Percentiles rank a stretch among this genome's conserved stretches.
Evolutionary conservation across 805 yeast species (phyloP).

Genomic region (Hanseniaspora lindneri): DNA sequence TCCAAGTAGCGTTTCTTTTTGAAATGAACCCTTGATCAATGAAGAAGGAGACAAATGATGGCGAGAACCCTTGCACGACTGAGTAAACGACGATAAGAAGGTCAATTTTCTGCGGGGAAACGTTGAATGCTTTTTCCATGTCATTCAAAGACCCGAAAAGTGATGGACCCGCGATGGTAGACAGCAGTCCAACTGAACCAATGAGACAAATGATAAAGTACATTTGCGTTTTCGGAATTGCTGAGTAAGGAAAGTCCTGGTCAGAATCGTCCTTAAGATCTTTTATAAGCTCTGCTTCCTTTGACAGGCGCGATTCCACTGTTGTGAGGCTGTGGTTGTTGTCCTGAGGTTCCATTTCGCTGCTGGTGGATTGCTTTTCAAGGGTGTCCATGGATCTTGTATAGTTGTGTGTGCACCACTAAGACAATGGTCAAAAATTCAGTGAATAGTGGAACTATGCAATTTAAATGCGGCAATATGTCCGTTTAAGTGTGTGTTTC

Average conservation of each 20-base stretch:
- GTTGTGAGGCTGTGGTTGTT: neutral
- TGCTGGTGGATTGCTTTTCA: neutral
- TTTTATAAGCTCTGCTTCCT: neutral
- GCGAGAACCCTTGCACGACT: slow-evolving; percentile 64
- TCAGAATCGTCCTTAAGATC: slow-evolving; percentile 11
- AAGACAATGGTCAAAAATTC: no score
- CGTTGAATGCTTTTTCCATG: slow-evolving; percentile 42
- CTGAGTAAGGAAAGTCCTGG: slow-evolving; percentile 31
- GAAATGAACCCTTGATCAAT: slow-evolving; percentile 53
- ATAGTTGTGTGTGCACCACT: no score
- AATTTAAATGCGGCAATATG: no score
- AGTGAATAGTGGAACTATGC: no score
- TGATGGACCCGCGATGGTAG: slow-evolving; percentile 63
- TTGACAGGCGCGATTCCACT: neutral
- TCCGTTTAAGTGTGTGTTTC: no score
- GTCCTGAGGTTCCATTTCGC: neutral
- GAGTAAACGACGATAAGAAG: slow-evolving; percentile 67
- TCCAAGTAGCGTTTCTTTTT: slow-evolving; percentile 52
- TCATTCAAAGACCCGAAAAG: slow-evolving; percentile 66
- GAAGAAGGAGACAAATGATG: slow-evolving; percentile 53
- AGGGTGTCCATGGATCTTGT: neutral
- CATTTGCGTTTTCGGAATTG: slow-evolving; percentile 35
- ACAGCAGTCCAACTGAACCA: slow-evolving; percentile 46
- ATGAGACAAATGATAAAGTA: slow-evolving; percentile 32
- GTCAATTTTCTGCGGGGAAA: slow-evolving; percentile 48